Evolutionary conservation across 2,329 filamentous ascomycete species (phyloP).

Genomic region (Neofusicoccum parvum): DNA sequence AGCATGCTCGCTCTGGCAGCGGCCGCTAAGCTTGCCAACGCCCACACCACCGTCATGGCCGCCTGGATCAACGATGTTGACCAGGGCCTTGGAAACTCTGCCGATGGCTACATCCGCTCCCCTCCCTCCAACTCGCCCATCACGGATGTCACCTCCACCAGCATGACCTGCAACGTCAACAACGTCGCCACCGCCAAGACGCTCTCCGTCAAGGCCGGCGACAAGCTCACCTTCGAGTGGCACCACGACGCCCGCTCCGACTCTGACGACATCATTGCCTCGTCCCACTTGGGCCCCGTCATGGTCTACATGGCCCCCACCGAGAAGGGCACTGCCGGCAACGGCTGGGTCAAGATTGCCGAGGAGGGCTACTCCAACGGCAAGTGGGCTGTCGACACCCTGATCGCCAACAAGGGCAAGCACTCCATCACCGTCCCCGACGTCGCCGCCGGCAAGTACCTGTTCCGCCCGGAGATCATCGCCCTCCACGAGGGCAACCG

Average conservation of each 20-base stretch:
- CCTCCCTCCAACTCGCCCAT: conserved; percentile 42
- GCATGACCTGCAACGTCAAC: conserved; percentile 40
- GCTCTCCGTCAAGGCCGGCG: conserved; percentile 51
- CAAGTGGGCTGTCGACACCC: conserved; percentile 44
- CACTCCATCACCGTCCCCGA: conserved; percentile 46
- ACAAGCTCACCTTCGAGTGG: conserved; percentile 52
- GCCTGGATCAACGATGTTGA: conserved; percentile 47
- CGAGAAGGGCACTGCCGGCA: conserved; percentile 48
- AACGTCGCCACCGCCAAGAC: conserved; percentile 41
- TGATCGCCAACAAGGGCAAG: conserved; percentile 46
- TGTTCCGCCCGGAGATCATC: conserved; percentile 49
- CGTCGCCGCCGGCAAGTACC: conserved; percentile 45
- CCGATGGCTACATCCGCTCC: conserved; percentile 53
- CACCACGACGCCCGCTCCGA: conserved; percentile 50
- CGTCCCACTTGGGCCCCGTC: conserved; percentile 56
- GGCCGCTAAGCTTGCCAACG: conserved; percentile 33
- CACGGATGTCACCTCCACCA: conserved; percentile 36
- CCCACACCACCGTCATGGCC: conserved; percentile 39
- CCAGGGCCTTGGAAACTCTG: conserved; percentile 39
- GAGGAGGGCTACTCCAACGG: conserved; percentile 40
- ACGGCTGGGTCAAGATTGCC: conserved; percentile 55
- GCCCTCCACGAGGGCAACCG: conserved; percentile 46
- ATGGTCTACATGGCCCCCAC: conserved; percentile 56
- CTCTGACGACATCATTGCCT: conserved; percentile 55
- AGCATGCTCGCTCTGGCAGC: conserved; percentile 35